Percentiles rank a stretch among this genome's conserved stretches.
These are phyloP conservation scores for Nepenthes alata DNA, from an alignment of 179 eudicot genomes.

Conservation along the genomic window DNA sequence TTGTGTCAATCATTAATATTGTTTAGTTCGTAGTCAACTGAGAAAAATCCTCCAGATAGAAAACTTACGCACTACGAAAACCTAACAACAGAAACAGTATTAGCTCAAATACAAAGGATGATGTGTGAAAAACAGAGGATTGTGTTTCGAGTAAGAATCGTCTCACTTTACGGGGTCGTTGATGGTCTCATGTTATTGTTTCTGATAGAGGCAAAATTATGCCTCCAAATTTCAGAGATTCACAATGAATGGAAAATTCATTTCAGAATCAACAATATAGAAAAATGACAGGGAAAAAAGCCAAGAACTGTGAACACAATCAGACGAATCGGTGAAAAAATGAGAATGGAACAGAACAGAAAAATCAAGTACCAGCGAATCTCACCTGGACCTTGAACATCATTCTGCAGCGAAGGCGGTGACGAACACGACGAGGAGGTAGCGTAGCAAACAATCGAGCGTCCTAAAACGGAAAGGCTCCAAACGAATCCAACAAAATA, in stretches of 20 bases:
- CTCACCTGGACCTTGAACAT: conserved; percentile 19
- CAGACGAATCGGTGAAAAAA: not conserved
- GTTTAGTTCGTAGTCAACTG: too few relatives aligned
- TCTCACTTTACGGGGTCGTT: too few relatives aligned
- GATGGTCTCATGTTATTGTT: too few relatives aligned
- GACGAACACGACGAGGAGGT: conserved; percentile 7
- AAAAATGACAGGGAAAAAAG: not conserved
- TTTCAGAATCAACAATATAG: not conserved
- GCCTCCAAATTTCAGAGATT: not conserved
- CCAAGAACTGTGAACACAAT: not conserved
- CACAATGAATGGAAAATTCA: not conserved
- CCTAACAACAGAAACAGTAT: too few relatives aligned
- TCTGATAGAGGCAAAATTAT: too few relatives aligned
- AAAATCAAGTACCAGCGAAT: not conserved
- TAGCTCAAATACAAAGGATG: too few relatives aligned
- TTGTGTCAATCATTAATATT: too few relatives aligned
- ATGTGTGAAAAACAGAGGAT: too few relatives aligned
- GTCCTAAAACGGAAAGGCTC: conserved; percentile 25
- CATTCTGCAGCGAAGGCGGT: conserved; percentile 18
- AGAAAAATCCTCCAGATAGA: too few relatives aligned
- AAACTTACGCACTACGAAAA: too few relatives aligned
- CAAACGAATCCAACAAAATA: conserved; percentile 36
- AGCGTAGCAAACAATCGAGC: conserved; percentile 34
- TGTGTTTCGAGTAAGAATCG: too few relatives aligned
- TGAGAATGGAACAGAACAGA: not conserved